These are phyloP conservation scores for Apophysomyces trapeziformis DNA, from an alignment of 371 early-diverging fungal species.

Conservation along the genomic window DNA sequence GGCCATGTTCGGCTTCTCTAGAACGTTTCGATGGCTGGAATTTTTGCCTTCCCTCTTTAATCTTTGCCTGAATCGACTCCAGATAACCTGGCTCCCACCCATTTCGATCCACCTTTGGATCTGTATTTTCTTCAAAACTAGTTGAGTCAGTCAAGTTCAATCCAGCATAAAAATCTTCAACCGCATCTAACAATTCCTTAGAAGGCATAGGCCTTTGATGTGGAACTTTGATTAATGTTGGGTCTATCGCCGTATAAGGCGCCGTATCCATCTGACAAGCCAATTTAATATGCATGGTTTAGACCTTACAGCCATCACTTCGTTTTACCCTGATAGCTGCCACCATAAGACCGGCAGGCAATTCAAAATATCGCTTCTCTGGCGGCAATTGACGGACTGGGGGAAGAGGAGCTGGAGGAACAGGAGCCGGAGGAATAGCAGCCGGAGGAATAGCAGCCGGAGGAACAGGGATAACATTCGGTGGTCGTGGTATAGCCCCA, in stretches of 20 bases:
- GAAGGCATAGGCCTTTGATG: conserved; percentile 31
- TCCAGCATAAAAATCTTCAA: conserved; percentile 56
- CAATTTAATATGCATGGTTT: conserved; percentile 10
- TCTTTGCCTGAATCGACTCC: conserved; percentile 42
- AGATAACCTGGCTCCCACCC: conserved; percentile 66
- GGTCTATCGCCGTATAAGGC: conserved; percentile 55
- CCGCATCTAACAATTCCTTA: conserved; percentile 32
- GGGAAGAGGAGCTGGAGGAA: conserved; percentile 13
- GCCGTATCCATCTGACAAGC: conserved; percentile 28
- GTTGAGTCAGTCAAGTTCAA: conserved; percentile 32
- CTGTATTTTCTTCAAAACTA: conserved; percentile 26
- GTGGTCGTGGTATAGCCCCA: background rate
- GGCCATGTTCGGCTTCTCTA: conserved; percentile 1
- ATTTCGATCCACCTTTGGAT: conserved; percentile 44
- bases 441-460: conserved; percentile 8
- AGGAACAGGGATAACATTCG: background rate
- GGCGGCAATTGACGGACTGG: conserved; percentile 19
- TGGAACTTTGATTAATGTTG: conserved; percentile 37
- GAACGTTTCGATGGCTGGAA: conserved; percentile 17
- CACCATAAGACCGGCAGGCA: conserved; percentile 66
- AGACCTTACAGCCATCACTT: background rate
- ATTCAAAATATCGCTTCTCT: conserved; percentile 51
- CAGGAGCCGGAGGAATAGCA: conserved; percentile 3
- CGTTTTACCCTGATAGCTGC: conserved; percentile 45
- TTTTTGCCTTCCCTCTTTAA: conserved; percentile 16